phyloP scores from a whole-genome alignment of 2,329 filamentous ascomycete genomes.

The Ophiostoma novo-ulmi region DNA sequence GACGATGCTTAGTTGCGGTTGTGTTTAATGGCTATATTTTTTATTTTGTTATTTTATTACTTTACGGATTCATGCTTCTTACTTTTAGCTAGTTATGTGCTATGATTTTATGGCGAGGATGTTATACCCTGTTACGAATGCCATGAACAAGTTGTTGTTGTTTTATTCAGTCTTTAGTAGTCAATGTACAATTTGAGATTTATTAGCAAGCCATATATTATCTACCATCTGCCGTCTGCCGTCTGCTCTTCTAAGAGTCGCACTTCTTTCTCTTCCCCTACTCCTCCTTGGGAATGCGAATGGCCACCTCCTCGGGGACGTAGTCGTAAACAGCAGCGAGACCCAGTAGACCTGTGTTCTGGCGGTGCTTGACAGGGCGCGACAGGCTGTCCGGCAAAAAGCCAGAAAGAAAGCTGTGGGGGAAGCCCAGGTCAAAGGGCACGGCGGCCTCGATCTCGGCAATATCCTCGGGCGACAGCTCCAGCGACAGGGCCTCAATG shows the following conservation, averaged over 20 bases:
- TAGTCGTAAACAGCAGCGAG: constrained; percentile 50
- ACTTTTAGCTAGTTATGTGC: not conserved
- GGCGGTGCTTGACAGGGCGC: constrained; percentile 34
- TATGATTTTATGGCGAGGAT: not conserved
- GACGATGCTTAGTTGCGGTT: constrained; percentile 23
- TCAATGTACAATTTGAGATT: not conserved
- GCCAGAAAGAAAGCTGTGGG: constrained; percentile 53
- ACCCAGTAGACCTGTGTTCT: constrained; percentile 42
- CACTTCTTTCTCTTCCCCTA: not conserved
- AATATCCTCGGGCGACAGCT: constrained; percentile 58
- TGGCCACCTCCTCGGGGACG: constrained; percentile 42
- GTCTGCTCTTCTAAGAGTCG: not conserved
- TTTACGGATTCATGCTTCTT: not conserved
- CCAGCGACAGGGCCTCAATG: constrained; percentile 60
- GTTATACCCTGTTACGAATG: not conserved
- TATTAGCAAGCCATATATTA: not conserved
- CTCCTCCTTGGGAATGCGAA: constrained; percentile 40
- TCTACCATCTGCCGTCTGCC: not conserved
- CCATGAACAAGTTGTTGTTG: not conserved
- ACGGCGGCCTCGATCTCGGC: constrained; percentile 58
- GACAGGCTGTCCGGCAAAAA: constrained; percentile 29
- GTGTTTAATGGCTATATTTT: not conserved
- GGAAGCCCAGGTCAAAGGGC: constrained; percentile 63
- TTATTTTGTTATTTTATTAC: not conserved
- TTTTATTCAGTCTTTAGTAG: not conserved